Conservation (phyloP, 2,329 filamentous ascomycete genomes). For the Calonectria pauciramosa region DNA sequence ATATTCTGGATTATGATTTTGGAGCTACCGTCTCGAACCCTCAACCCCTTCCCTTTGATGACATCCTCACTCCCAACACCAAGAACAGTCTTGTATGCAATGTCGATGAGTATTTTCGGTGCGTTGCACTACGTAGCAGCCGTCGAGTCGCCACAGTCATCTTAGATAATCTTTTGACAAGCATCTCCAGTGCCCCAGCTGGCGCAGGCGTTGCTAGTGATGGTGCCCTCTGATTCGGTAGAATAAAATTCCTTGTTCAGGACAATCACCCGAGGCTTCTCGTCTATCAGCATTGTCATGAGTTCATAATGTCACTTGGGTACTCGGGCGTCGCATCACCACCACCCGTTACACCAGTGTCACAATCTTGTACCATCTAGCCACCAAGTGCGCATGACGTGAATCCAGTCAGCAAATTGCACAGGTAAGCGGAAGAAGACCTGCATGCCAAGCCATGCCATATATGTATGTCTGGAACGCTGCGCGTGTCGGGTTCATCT, state of each 20-base stretch:
- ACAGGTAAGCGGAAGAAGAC: background rate
- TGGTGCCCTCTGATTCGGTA: conserved; percentile 42
- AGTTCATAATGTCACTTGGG: conserved; percentile 33
- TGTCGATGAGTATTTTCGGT: background rate
- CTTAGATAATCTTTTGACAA: conserved; percentile 39
- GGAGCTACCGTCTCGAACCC: conserved; percentile 42
- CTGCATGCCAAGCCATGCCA: too few relatives aligned
- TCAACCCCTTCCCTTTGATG: conserved; percentile 57
- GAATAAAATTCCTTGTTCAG: conserved; percentile 50
- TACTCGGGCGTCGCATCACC: conserved; percentile 29
- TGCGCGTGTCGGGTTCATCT: background rate
- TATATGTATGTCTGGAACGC: background rate
- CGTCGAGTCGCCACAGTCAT: conserved; percentile 36
- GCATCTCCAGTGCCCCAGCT: conserved; percentile 34
- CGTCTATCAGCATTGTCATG: conserved; percentile 33
- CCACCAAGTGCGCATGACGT: background rate
- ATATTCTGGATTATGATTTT: conserved; percentile 52
- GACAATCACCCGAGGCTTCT: conserved; percentile 52
- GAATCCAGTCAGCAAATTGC: background rate
- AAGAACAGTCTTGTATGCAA: conserved; percentile 56
- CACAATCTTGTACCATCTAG: too few relatives aligned
- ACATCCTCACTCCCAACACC: conserved; percentile 54
- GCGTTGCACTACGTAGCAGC: conserved; percentile 13
- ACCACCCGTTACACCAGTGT: conserved; percentile 33
- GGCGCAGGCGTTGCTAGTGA: conserved; percentile 33